Percentiles rank a stretch among this genome's conserved stretches.
Evolutionary conservation across 2,329 filamentous ascomycete genomes (phyloP).

Genomic region (Exophiala mesophila): DNA sequence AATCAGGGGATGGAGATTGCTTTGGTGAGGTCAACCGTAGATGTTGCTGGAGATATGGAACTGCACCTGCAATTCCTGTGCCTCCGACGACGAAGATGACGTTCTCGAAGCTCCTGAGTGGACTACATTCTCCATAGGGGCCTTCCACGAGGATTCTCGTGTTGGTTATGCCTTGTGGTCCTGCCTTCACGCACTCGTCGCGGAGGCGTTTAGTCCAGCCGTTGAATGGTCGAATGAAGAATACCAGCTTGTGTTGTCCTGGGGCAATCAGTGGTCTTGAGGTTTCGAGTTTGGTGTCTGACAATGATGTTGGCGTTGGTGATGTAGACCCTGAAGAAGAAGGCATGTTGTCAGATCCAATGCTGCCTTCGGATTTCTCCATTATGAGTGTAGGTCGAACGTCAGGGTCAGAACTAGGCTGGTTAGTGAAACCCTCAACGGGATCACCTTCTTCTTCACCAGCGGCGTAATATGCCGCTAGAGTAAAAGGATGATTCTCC

Average conservation of each 20-base stretch:
- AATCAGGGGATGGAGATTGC: slow-evolving; percentile 2
- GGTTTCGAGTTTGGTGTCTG: background rate
- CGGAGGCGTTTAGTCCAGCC: slow-evolving; percentile 48
- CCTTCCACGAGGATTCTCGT: slow-evolving; percentile 46
- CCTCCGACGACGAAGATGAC: slow-evolving; percentile 44
- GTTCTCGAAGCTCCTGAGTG: slow-evolving; percentile 46
- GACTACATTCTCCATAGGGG: slow-evolving; percentile 42
- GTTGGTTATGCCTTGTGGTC: slow-evolving; percentile 26
- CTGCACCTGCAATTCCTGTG: slow-evolving; percentile 40
- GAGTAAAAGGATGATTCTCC: slow-evolving; percentile 50
- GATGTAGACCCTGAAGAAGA: background rate
- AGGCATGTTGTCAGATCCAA: background rate
- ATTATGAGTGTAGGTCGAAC: background rate
- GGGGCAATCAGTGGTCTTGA: background rate
- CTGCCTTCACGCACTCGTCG: slow-evolving; percentile 30
- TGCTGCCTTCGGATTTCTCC: background rate
- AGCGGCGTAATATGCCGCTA: slow-evolving; percentile 31
- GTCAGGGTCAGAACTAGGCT: slow-evolving; percentile 1
- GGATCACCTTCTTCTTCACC: slow-evolving; percentile 10
- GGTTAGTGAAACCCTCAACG: slow-evolving; percentile 15
- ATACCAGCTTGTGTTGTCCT: slow-evolving; percentile 37
- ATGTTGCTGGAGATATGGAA: slow-evolving; percentile 35
- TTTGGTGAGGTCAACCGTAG: slow-evolving; percentile 7
- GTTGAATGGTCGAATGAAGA: slow-evolving; percentile 48
- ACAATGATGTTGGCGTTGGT: slow-evolving; percentile 5